A percentile compares a stretch with the other conserved stretches of the same genome.
phyloP scores from a whole-genome alignment of 2,329 filamentous ascomycete species.

The Laburnicola sp. region DNA sequence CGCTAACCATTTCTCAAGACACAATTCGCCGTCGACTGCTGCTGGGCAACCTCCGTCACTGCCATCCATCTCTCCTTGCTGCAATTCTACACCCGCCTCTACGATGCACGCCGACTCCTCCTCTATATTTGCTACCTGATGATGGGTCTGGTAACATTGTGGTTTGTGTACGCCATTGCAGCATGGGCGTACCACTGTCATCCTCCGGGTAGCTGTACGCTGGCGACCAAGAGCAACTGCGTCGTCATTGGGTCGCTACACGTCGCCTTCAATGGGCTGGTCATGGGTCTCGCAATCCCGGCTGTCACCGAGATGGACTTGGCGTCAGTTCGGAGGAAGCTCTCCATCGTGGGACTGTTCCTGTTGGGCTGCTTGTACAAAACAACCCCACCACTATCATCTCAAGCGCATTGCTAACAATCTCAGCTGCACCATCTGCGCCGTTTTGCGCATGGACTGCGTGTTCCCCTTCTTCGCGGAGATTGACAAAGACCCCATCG shows the following conservation, averaged over 20 bases:
- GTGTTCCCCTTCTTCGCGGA: constrained; percentile 22
- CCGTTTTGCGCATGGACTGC: constrained; percentile 26
- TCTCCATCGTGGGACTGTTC: constrained; percentile 14
- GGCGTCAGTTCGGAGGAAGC: constrained; percentile 16
- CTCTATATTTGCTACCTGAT: constrained; percentile 15
- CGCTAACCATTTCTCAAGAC: constrained; percentile 15
- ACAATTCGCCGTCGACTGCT: constrained; percentile 26
- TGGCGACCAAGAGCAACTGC: constrained; percentile 21
- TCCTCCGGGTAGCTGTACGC: constrained; percentile 19
- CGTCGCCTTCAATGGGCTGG: constrained; percentile 21
- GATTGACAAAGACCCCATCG: constrained; percentile 18
- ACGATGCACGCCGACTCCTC: constrained; percentile 13
- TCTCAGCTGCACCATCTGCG: constrained; percentile 20
- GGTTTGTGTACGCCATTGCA: constrained; percentile 21
- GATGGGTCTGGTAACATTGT: constrained; percentile 16
- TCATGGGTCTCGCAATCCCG: constrained; percentile 18
- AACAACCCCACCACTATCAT: no score
- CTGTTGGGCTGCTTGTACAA: constrained; percentile 24
- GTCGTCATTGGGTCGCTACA: constrained; percentile 25
- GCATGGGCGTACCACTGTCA: constrained; percentile 25
- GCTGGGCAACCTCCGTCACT: constrained; percentile 25
- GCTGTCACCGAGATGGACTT: constrained; percentile 18
- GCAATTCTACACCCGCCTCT: constrained; percentile 24
- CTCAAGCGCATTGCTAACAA: constrained; percentile 2
- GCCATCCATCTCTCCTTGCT: constrained; percentile 24